Conservation (phyloP, 352 stramenopile species). For the Pythium coloratum region DNA sequence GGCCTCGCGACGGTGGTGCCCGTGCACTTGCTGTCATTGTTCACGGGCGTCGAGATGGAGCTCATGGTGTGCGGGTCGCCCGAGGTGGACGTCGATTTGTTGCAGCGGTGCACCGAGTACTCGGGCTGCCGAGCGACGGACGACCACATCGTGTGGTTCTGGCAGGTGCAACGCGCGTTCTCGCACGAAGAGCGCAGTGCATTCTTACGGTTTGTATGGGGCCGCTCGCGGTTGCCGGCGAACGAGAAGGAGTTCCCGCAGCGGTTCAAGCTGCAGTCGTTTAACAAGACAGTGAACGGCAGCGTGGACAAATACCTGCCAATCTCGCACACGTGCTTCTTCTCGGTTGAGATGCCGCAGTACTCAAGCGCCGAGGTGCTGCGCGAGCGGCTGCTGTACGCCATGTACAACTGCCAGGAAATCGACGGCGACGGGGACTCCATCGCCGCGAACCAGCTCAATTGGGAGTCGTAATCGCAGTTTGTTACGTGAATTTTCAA, state of each 20-base stretch:
- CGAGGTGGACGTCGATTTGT: conserved; percentile 80
- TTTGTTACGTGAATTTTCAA: too few species aligned
- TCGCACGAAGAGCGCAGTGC: conserved; percentile 81
- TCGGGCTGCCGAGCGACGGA: conserved; percentile 71
- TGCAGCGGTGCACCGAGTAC: conserved; percentile 86
- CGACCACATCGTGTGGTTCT: conserved; percentile 87
- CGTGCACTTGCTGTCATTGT: conserved; percentile 62
- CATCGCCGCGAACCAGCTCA: conserved; percentile 70
- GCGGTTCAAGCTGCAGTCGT: conserved; percentile 91
- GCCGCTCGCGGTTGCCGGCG: conserved; percentile 83
- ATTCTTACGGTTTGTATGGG: conserved; percentile 92
- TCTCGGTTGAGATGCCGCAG: conserved; percentile 93
- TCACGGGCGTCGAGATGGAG: conserved; percentile 79
- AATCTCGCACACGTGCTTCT: conserved; percentile 99
- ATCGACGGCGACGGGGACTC: conserved; percentile 89
- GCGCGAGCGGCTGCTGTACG: conserved; percentile 82
- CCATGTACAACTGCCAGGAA: conserved; percentile 93
- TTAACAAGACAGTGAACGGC: conserved; percentile 45
- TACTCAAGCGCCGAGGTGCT: conserved; percentile 89
- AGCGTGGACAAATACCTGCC: conserved; percentile 74
- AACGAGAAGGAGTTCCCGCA: conserved; percentile 85
- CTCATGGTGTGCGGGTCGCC: conserved; percentile 82
- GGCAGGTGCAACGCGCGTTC: conserved; percentile 73
- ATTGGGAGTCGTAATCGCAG: conserved; percentile 40
- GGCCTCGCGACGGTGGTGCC: conserved; percentile 82